These are phyloP conservation scores for Xylaria sp. DNA, from an alignment of 2,329 filamentous ascomycete genomes.

Conservation along the genomic window DNA sequence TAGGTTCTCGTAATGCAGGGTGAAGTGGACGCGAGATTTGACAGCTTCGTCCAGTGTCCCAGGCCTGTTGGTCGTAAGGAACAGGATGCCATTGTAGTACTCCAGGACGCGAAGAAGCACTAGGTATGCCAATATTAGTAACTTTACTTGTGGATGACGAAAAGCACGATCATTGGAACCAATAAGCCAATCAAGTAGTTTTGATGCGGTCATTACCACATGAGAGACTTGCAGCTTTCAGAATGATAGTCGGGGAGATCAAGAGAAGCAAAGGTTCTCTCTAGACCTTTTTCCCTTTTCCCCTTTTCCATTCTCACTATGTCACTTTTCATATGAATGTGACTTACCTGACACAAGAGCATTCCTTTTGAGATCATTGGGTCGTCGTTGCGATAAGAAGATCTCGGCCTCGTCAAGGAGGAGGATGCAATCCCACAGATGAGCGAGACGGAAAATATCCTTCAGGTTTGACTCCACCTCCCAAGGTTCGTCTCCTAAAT, in stretches of 20 bases:
- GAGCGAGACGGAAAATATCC: conserved; percentile 22
- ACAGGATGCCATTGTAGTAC: conserved; percentile 40
- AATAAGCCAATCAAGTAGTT: too few species aligned
- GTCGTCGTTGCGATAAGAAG: conserved; percentile 20
- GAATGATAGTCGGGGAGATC: not conserved
- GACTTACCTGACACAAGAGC: conserved; percentile 35
- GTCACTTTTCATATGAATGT: too few species aligned
- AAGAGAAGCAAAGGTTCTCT: not conserved
- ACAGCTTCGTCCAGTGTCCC: conserved; percentile 44
- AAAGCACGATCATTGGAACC: too few species aligned
- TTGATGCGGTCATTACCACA: too few species aligned
- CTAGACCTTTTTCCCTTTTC: too few species aligned
- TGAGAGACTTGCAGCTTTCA: too few species aligned
- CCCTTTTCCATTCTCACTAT: too few species aligned
- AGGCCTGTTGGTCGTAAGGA: conserved; percentile 45
- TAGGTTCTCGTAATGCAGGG: conserved; percentile 34
- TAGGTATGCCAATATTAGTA: not conserved
- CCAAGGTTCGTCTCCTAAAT: conserved; percentile 23
- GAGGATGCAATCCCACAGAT: conserved; percentile 26
- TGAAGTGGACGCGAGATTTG: conserved; percentile 39
- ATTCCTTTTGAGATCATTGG: conserved; percentile 33
- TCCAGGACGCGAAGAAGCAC: conserved; percentile 39
- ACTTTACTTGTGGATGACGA: too few species aligned
- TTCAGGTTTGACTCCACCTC: conserved; percentile 24
- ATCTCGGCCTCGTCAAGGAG: conserved; percentile 27